phyloP scores from a whole-genome alignment of 2,329 filamentous ascomycete species.

The Fusarium succisae region DNA sequence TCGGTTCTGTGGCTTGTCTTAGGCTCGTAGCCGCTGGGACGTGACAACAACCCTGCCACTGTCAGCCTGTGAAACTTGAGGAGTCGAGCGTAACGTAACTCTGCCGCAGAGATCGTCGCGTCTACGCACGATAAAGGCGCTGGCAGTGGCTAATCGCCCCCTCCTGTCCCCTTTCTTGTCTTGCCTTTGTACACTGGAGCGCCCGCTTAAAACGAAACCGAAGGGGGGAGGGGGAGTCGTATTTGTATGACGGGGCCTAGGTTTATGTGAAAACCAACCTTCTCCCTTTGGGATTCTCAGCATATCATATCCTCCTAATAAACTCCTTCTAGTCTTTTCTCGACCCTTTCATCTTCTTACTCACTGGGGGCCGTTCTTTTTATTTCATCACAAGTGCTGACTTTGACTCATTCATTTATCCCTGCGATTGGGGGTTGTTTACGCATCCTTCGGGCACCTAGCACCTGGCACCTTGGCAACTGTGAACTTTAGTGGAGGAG shows the following conservation, averaged over 20 bases:
- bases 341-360: background rate
- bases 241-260: conserved; percentile 11
- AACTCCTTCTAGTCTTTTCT: background rate
- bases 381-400: conserved; percentile 11
- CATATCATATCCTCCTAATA: background rate
- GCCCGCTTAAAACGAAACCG: conserved; percentile 2
- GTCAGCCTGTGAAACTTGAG: conserved; percentile 32
- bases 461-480: conserved; percentile 14
- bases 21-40: conserved; percentile 19
- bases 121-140: background rate
- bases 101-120: conserved; percentile 37
- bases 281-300: background rate
- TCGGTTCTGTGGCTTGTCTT: conserved; percentile 12
- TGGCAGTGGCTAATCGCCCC: conserved; percentile 4
- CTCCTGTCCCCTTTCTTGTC: conserved; percentile 15
- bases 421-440: conserved; percentile 24
- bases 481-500: conserved; percentile 3
- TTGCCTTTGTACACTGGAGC: conserved; percentile 18
- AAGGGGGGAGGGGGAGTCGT: conserved; percentile 1
- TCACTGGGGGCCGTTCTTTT: conserved; percentile 15
- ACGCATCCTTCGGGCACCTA: conserved; percentile 4
- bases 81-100: conserved; percentile 30
- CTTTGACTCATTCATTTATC: conserved; percentile 2
- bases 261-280: background rate
- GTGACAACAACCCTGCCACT: conserved; percentile 25